Conservation (phyloP, 2,329 filamentous ascomycete genomes). For the Trichoderma simmonsii region DNA sequence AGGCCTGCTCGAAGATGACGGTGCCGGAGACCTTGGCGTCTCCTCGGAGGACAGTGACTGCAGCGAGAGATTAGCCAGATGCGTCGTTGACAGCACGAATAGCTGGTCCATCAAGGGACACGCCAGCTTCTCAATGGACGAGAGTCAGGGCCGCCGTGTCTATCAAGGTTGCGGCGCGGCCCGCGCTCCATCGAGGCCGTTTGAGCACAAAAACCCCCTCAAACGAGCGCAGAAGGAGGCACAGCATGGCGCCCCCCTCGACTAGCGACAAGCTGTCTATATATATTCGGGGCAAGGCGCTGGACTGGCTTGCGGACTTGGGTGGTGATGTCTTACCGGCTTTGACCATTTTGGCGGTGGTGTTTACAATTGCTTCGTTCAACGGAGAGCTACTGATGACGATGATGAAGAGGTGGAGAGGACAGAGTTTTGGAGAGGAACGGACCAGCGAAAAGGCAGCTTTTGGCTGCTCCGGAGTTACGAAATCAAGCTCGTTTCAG, state of each 20-base stretch:
- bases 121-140: background rate
- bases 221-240: conserved; percentile 49
- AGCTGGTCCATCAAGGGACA: conserved; percentile 34
- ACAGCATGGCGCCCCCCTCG: conserved; percentile 20
- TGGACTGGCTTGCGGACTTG: background rate
- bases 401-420: conserved; percentile 20
- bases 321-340: conserved; percentile 58
- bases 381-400: conserved; percentile 12
- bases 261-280: conserved; percentile 21
- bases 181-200: conserved; percentile 22
- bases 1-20: conserved; percentile 90
- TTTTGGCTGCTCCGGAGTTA: conserved; percentile 17
- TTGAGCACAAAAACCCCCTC: conserved; percentile 49
- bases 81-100: background rate
- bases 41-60: conserved; percentile 95
- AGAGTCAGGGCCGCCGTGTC: conserved; percentile 22
- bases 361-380: conserved; percentile 29
- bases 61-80: conserved; percentile 2
- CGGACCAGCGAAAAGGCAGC: background rate
- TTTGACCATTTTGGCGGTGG: conserved; percentile 91
- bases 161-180: conserved; percentile 45
- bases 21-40: conserved; percentile 94
- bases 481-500: conserved; percentile 14
- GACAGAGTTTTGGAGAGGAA: conserved; percentile 18
- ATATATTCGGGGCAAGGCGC: conserved; percentile 26